Percentiles rank a stretch among this genome's conserved stretches.
phyloP scores from a whole-genome alignment of 805 yeast species.

The Candida anglica region DNA sequence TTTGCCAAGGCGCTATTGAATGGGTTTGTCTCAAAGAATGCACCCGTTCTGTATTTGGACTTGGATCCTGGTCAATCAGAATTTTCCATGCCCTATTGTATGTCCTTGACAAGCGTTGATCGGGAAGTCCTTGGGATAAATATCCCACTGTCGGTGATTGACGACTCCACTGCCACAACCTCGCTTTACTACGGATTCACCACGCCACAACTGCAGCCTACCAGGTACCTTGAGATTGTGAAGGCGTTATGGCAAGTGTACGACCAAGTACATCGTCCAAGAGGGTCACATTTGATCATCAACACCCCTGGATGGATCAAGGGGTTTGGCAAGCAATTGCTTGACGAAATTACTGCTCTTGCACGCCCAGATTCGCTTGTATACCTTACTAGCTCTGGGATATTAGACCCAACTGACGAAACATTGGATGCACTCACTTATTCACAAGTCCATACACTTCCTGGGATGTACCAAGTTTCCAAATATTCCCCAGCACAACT shows the following conservation, averaged over 20 bases:
- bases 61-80: conserved; percentile 91
- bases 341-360: conserved; percentile 42
- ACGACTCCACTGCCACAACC: background rate
- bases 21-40: conserved; percentile 17
- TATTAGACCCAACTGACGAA: conserved; percentile 21
- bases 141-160: conserved; percentile 5
- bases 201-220: conserved; percentile 67
- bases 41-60: conserved; percentile 54
- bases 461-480: conserved; percentile 28
- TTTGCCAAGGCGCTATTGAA: conserved; percentile 54
- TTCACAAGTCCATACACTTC: conserved; percentile 21
- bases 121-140: conserved; percentile 27
- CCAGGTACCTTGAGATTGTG: conserved; percentile 44
- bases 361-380: conserved; percentile 56
- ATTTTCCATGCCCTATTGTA: conserved; percentile 64
- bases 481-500: conserved; percentile 49
- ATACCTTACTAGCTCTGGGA: conserved; percentile 30
- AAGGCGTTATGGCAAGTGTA: conserved; percentile 36
- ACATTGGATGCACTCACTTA: conserved; percentile 21
- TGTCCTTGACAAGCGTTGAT: conserved; percentile 46
- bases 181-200: conserved; percentile 58
- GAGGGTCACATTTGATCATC: conserved; percentile 45
- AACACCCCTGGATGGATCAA: conserved; percentile 92
- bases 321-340: conserved; percentile 73
- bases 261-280: conserved; percentile 10